phyloP scores from a whole-genome alignment of 2,329 filamentous ascomycete genomes.

The Penicillium sumatraense region DNA sequence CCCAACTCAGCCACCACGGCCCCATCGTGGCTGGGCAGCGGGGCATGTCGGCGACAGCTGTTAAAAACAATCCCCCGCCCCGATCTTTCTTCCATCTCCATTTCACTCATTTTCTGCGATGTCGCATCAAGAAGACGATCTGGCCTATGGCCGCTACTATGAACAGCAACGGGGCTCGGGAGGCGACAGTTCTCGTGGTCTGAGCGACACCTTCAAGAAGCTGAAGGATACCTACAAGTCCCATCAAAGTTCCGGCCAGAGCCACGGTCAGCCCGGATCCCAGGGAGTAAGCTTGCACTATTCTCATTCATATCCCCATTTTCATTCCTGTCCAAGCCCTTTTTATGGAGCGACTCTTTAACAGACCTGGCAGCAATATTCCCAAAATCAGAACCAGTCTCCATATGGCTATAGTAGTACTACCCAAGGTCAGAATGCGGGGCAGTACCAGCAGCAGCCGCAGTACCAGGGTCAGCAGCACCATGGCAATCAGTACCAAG shows the following conservation, averaged over 20 bases:
- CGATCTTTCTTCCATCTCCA: constrained; percentile 5
- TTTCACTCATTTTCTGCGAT: constrained; percentile 26
- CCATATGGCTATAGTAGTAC: constrained; percentile 31
- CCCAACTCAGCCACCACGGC: constrained; percentile 10
- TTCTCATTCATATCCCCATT: too few relatives aligned
- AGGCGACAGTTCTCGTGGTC: constrained; percentile 50
- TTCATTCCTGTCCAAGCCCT: too few relatives aligned
- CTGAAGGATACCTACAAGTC: constrained; percentile 46
- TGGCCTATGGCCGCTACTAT: constrained; percentile 61
- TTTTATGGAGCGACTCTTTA: neutral
- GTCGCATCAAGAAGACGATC: constrained; percentile 53
- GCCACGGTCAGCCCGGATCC: constrained; percentile 27
- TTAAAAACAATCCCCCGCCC: constrained; percentile 18
- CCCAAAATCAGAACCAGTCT: constrained; percentile 24
- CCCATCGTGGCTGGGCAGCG: constrained; percentile 30
- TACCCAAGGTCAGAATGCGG: constrained; percentile 29
- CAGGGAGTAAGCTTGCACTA: constrained; percentile 22
- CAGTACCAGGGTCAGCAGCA: constrained; percentile 14
- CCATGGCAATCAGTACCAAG: constrained; percentile 22
- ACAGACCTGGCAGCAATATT: constrained; percentile 12
- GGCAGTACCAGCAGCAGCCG: constrained; percentile 27
- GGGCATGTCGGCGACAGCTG: constrained; percentile 20
- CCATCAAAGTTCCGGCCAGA: constrained; percentile 28
- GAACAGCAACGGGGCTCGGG: constrained; percentile 36
- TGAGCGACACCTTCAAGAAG: constrained; percentile 58